Evolutionary conservation across 2,329 filamentous ascomycete species (phyloP).

Genomic region (Paraconiothyrium sp.): DNA sequence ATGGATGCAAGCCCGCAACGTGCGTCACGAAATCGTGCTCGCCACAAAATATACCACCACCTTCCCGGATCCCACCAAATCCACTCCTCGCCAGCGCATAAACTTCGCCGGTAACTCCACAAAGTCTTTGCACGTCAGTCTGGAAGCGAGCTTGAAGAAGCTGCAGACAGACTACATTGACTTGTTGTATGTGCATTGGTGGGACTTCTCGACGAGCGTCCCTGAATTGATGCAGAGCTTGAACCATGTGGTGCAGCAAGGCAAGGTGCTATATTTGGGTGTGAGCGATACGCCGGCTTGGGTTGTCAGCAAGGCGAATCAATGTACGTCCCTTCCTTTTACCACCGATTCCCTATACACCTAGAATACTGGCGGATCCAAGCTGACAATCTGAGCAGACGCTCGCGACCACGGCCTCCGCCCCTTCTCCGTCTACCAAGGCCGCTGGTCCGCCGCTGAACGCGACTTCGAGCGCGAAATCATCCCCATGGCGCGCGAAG

Average conservation of each 20-base stretch:
- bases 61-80: slow-evolving; percentile 34
- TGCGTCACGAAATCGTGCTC: slow-evolving; percentile 62
- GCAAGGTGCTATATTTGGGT: slow-evolving; percentile 53
- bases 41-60: slow-evolving; percentile 63
- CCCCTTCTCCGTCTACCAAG: slow-evolving; percentile 75
- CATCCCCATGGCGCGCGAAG: slow-evolving; percentile 69
- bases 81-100: slow-evolving; percentile 36
- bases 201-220: slow-evolving; percentile 51
- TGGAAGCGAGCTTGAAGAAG: slow-evolving; percentile 53
- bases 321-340: slow-evolving; percentile 43
- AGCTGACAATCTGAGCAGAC: slow-evolving; percentile 47
- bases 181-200: slow-evolving; percentile 53
- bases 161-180: slow-evolving; percentile 55
- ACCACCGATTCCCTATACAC: neutral
- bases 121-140: slow-evolving; percentile 50
- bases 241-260: slow-evolving; percentile 44
- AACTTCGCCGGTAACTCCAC: slow-evolving; percentile 57
- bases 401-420: slow-evolving; percentile 75
- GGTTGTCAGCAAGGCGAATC: slow-evolving; percentile 58
- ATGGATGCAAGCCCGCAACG: slow-evolving; percentile 58
- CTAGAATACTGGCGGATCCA: slow-evolving; percentile 11
- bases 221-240: slow-evolving; percentile 51
- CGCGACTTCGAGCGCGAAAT: slow-evolving; percentile 77
- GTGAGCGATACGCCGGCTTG: slow-evolving; percentile 52
- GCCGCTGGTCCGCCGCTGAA: slow-evolving; percentile 67